These are phyloP conservation scores for Quercus dentata DNA, from an alignment of 306 rosid species.

Conservation along the genomic window DNA sequence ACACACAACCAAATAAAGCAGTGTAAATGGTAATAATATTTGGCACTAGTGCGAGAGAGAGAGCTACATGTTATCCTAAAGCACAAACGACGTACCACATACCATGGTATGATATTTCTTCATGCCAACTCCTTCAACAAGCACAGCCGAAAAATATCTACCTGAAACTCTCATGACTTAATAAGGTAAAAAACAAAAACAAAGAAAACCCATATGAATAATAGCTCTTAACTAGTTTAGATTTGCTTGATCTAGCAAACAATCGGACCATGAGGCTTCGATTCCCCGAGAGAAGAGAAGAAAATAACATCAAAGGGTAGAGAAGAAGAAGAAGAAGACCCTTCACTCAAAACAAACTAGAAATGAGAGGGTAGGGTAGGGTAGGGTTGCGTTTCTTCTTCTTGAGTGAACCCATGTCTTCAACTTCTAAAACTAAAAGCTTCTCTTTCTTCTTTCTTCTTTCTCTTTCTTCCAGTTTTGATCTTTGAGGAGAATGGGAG, in stretches of 20 bases:
- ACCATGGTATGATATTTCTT: background rate
- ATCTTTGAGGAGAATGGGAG: conserved; percentile 25
- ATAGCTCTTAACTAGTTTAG: conserved; percentile 1
- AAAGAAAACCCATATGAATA: background rate
- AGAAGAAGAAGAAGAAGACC: conserved; percentile 27
- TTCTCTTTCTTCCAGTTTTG: conserved; percentile 36
- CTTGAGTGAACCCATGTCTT: conserved; percentile 47
- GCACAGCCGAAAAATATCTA: conserved; percentile 14
- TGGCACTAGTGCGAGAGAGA: background rate
- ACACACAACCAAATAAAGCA: conserved; percentile 22
- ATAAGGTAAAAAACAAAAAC: background rate
- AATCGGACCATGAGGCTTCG: conserved; percentile 84
- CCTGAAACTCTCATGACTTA: background rate
- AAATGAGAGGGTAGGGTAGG: background rate
- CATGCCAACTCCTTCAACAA: conserved; percentile 21
- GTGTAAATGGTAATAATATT: background rate
- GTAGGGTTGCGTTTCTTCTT: conserved; percentile 89
- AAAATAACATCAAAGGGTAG: conserved; percentile 27
- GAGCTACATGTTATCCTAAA: conserved; percentile 5
- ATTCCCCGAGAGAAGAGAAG: conserved; percentile 75
- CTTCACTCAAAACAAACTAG: conserved; percentile 6
- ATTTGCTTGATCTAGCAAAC: conserved; percentile 45
- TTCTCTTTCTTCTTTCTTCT: conserved; percentile 37
- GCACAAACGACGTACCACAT: conserved; percentile 9
- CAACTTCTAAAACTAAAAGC: conserved; percentile 35